Percentiles rank a stretch among this genome's conserved stretches.
These are phyloP conservation scores for Arxiozyma heterogenica DNA, from an alignment of 1,139 yeast species.

Conservation along the genomic window DNA sequence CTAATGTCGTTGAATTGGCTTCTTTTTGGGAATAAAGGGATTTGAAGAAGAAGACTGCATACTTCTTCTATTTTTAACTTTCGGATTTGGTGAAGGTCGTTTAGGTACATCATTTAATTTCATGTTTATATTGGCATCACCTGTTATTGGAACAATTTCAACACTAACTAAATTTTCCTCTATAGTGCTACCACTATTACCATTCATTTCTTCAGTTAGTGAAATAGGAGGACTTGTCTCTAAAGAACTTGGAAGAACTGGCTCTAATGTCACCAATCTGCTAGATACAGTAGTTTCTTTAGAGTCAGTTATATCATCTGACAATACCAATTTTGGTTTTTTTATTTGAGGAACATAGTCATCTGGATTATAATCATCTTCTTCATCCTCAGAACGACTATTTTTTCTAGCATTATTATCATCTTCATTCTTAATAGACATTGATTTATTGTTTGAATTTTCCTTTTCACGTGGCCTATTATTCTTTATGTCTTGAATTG, in stretches of 20 bases:
- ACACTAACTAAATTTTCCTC: neutral
- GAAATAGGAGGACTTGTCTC: neutral
- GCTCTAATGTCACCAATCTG: neutral
- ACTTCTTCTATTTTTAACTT: conserved; percentile 1
- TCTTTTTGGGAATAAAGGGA: conserved; percentile 3
- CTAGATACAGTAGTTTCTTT: neutral
- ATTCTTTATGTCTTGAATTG: neutral
- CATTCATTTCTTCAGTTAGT: neutral
- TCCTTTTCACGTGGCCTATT: neutral
- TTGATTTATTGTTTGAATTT: neutral
- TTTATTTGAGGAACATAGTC: neutral
- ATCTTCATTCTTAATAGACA: neutral
- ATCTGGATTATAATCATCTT: conserved; percentile 16
- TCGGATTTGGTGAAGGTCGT: neutral
- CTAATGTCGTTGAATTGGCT: neutral
- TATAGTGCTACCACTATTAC: too few relatives aligned
- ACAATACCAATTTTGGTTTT: neutral
- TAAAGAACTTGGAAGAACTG: neutral
- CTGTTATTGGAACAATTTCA: neutral
- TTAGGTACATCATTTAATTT: neutral
- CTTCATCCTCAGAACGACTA: conserved; percentile 8
- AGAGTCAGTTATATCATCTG: neutral
- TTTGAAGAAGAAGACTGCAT: conserved; percentile 1
- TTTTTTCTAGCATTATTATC: neutral
- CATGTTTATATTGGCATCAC: neutral